Evolutionary conservation across 2,329 filamentous ascomycete genomes (phyloP).

Genomic region (Penicillium sp.): DNA sequence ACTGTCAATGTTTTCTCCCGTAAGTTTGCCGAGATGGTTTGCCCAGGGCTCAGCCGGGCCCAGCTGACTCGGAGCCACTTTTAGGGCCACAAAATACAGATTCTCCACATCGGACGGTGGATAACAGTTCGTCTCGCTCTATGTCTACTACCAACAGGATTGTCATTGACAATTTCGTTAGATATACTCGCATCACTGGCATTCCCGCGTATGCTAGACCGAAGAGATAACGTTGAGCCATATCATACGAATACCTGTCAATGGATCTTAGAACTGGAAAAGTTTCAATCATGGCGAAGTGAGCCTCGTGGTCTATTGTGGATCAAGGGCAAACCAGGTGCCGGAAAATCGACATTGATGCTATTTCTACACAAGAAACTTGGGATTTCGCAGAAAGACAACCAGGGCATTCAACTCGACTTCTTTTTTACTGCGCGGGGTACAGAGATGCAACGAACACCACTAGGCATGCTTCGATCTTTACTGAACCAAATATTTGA

Average conservation of each 20-base stretch:
- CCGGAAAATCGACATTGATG: constrained; percentile 26
- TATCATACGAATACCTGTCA: constrained; percentile 9
- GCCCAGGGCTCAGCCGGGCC: background rate
- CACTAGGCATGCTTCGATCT: constrained; percentile 18
- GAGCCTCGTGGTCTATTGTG: constrained; percentile 13
- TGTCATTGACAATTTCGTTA: background rate
- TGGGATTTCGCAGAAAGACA: background rate
- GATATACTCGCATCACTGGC: constrained; percentile 3
- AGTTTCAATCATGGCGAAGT: constrained; percentile 10
- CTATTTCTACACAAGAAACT: constrained; percentile 14
- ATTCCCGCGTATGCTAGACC: constrained; percentile 14
- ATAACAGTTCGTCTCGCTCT: background rate
- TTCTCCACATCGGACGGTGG: background rate
- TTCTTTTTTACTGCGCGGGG: constrained; percentile 23
- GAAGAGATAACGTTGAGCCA: constrained; percentile 6
- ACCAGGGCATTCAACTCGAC: constrained; percentile 6
- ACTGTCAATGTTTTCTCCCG: background rate
- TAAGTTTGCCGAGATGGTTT: background rate
- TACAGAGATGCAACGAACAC: constrained; percentile 14
- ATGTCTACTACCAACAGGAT: background rate
- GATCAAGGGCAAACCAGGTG: constrained; percentile 26
- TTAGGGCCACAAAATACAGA: background rate
- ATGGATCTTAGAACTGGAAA: constrained; percentile 15
- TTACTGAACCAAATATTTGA: constrained; percentile 19
- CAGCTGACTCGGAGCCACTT: background rate